Percentiles rank a stretch among this genome's conserved stretches.
phyloP scores from a whole-genome alignment of 2,329 filamentous ascomycete genomes.

The Epichloe coenophiala region DNA sequence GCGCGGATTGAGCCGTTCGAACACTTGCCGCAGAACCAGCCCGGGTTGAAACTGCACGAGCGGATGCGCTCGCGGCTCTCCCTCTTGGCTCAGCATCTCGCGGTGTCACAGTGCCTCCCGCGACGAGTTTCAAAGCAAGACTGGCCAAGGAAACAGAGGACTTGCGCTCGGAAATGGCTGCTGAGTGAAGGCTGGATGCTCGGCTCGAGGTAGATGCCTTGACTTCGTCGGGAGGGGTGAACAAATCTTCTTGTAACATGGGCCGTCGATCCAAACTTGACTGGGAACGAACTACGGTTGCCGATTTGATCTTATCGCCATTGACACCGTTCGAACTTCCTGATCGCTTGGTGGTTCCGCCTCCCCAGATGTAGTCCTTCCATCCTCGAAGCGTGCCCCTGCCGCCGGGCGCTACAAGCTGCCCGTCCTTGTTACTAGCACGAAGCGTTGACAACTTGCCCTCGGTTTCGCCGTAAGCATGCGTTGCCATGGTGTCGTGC shows the following conservation, averaged over 20 bases:
- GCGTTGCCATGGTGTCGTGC: slow-evolving; percentile 38
- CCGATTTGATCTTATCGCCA: slow-evolving; percentile 25
- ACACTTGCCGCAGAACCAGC: slow-evolving; percentile 36
- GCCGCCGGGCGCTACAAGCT: slow-evolving; percentile 11
- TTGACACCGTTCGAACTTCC: slow-evolving; percentile 53
- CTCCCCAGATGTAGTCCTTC: slow-evolving; percentile 70
- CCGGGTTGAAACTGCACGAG: slow-evolving; percentile 26
- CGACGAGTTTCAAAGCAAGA: slow-evolving; percentile 48
- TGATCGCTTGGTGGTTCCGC: slow-evolving; percentile 42
- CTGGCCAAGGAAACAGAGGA: slow-evolving; percentile 42
- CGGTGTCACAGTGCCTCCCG: slow-evolving; percentile 29
- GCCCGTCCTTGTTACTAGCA: slow-evolving; percentile 22
- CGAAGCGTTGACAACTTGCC: slow-evolving; percentile 35
- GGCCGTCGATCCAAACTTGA: slow-evolving; percentile 35
- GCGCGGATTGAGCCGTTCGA: slow-evolving; percentile 27
- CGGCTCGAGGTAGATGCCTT: slow-evolving; percentile 34
- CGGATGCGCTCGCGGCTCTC: slow-evolving; percentile 33
- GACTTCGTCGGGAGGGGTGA: slow-evolving; percentile 41
- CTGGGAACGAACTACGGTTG: slow-evolving; percentile 29
- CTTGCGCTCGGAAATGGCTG: slow-evolving; percentile 32
- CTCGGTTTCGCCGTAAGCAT: slow-evolving; percentile 22
- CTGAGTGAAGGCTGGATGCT: slow-evolving; percentile 39
- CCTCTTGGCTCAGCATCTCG: slow-evolving; percentile 30
- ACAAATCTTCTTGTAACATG: slow-evolving; percentile 57
- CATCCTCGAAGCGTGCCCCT: slow-evolving; percentile 52